Evolutionary conservation across 108 stramenopile species (phyloP).

Genomic region (Halocafeteria seosinensis): DNA sequence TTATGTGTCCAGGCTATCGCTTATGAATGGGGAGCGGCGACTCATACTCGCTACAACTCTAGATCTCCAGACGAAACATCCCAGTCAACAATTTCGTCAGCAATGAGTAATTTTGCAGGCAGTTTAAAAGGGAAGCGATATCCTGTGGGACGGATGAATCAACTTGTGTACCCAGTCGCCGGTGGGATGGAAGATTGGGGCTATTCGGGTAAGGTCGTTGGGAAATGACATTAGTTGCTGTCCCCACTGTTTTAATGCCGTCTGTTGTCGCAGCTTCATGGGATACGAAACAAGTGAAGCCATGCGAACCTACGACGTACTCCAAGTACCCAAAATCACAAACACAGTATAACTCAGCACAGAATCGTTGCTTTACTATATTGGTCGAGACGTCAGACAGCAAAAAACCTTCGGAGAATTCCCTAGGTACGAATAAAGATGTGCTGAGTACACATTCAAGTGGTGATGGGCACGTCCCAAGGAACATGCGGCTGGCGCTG

Average conservation of each 20-base stretch:
- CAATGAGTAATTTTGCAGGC: constrained; percentile 36
- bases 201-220: constrained; percentile 73
- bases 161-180: constrained; percentile 56
- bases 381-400: constrained; percentile 8
- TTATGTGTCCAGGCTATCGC: no score
- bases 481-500: constrained; percentile 63
- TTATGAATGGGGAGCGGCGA: constrained; percentile 73
- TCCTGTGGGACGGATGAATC: constrained; percentile 49
- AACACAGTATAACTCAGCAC: constrained; percentile 50
- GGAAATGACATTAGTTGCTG: no score
- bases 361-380: constrained; percentile 1
- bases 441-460: constrained; percentile 29
- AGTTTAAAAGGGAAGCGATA: constrained; percentile 27
- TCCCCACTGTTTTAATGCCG: no score
- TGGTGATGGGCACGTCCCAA: constrained; percentile 59
- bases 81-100: constrained; percentile 26
- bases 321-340: constrained; percentile 39
- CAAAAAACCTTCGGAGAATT: constrained; percentile 18
- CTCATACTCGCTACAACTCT: constrained; percentile 22
- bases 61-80: constrained; percentile 47
- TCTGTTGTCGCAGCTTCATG: no score
- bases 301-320: constrained; percentile 44
- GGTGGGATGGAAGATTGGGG: constrained; percentile 97
- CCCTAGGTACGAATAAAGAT: constrained; percentile 44
- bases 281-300: constrained; percentile 48